Conservation (phyloP, 371 early-diverging fungal species). For the Rhizopus stolonifer region DNA sequence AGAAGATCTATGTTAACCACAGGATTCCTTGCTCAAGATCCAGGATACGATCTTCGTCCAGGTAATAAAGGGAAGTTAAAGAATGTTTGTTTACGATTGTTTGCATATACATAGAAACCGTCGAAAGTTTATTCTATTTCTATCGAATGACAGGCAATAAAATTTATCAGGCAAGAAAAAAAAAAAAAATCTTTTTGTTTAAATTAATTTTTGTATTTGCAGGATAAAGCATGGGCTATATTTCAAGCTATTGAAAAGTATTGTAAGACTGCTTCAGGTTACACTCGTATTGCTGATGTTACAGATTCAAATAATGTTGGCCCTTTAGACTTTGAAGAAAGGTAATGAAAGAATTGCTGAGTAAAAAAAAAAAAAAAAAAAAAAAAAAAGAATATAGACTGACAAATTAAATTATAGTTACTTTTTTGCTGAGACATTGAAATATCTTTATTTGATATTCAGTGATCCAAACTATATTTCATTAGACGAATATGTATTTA, state of each 20-base stretch:
- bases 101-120: slow-evolving; percentile 52
- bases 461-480: slow-evolving; percentile 57
- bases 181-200: neutral
- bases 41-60: slow-evolving; percentile 50
- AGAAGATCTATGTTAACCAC: slow-evolving; percentile 18
- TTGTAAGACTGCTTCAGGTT: slow-evolving; percentile 62
- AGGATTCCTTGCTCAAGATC: slow-evolving; percentile 26
- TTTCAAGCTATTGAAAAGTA: slow-evolving; percentile 66
- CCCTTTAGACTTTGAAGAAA: slow-evolving; percentile 41
- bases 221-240: slow-evolving; percentile 71
- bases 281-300: slow-evolving; percentile 61
- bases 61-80: slow-evolving; percentile 2
- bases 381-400: slow-evolving; percentile 3
- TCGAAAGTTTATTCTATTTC: slow-evolving; percentile 76
- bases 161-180: slow-evolving; percentile 49
- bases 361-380: slow-evolving; percentile 7
- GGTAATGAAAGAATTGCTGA: slow-evolving; percentile 30
- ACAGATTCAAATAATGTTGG: slow-evolving; percentile 23
- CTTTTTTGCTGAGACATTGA: slow-evolving; percentile 82
- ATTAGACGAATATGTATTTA: slow-evolving; percentile 75
- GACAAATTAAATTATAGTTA: no score
- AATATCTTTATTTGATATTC: slow-evolving; percentile 89
- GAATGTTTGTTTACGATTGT: neutral
- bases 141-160: slow-evolving; percentile 73
- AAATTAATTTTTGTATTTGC: neutral